Evolutionary conservation across 257 asterid genomes (phyloP), one percentile per base, ranked within the genome.

Genomic region (Marsdenia floribunda): DNA sequence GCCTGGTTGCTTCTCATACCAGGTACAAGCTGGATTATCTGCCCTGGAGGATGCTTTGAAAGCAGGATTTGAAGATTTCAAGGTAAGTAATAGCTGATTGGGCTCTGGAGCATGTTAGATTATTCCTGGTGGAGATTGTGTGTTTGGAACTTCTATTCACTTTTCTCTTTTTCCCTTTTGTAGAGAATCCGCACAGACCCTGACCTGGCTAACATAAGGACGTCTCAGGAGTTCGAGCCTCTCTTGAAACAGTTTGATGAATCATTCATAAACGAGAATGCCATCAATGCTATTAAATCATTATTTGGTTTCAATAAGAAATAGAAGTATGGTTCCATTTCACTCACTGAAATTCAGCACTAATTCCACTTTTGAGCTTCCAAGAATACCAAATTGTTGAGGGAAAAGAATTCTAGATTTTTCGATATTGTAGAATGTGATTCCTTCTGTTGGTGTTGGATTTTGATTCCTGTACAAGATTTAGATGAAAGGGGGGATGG

Each of bases 21-120:
- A 93, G 98, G 77, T 86, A 78, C 93, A 91, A 87, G 98, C 97
- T 47, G 98, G 92, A 42, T 85, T 93, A 44, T 93, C 97, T 22
- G 89, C 98, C 35, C 82, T 88, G 44, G 84, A 87, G 82, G 96
- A 90, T 81, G 87, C 96, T 35, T 15, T 88, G 89, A 73, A 85
- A 78, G 86, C 76, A 40, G 95, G 93, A 70, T 88, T 86, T 65
- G 95, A 90, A 67, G 96, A 90, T 83, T 88, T 85, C 47, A 90
- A 90, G 90, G 95, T 87, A 76, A 69, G 59, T 55, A 60, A 19
- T n/a, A 40, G 26, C 11, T 65, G 33, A 49, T 55, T 65, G 70
- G 35, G 40, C 1, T 4, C 50, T 16, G n/a, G 9, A 13, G 9
- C 68, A 29, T 33, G 44, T 4, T 33, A 60, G 44, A 16, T 29